Percentiles rank a stretch among this genome's conserved stretches.
These are phyloP conservation scores for Cercophora scortea DNA, from an alignment of 495 filamentous ascomycete species.

Conservation along the genomic window DNA sequence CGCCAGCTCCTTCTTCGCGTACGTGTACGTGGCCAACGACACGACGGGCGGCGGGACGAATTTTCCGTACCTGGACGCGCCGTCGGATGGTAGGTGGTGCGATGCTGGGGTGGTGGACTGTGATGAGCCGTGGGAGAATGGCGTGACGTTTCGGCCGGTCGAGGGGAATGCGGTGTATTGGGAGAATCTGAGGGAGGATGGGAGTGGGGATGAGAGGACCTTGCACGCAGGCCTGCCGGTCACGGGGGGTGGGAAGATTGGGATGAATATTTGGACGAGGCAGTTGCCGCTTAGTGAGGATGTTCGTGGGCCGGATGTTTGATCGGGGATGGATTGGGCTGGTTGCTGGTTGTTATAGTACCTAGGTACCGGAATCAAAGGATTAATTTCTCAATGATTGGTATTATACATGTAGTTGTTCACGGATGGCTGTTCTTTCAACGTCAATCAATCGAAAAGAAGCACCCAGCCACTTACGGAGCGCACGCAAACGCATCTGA, in stretches of 20 bases:
- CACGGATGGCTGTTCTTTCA: too few species aligned
- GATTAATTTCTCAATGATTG: too few species aligned
- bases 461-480: too few species aligned
- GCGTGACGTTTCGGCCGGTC: constrained; percentile 59
- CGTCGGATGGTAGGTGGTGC: constrained; percentile 46
- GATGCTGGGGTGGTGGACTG: constrained; percentile 47
- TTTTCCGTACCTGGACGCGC: constrained; percentile 39
- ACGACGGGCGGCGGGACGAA: constrained; percentile 50
- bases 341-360: not conserved
- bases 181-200: constrained; percentile 55
- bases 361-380: too few species aligned
- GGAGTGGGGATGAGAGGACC: constrained; percentile 54
- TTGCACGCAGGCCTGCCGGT: constrained; percentile 68
- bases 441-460: too few species aligned
- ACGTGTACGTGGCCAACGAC: constrained; percentile 38
- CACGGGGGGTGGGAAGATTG: constrained; percentile 59
- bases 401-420: too few species aligned
- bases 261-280: constrained; percentile 74
- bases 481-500: too few species aligned
- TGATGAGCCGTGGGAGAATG: constrained; percentile 43
- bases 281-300: constrained; percentile 27
- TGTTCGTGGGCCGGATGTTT: constrained; percentile 24
- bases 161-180: constrained; percentile 70
- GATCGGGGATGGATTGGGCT: not conserved
- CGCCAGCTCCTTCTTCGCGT: constrained; percentile 49